Percentiles rank a stretch among this genome's conserved stretches.
Conservation (phyloP, 352 stramenopile genomes). For the Phytophthora lateralis region DNA sequence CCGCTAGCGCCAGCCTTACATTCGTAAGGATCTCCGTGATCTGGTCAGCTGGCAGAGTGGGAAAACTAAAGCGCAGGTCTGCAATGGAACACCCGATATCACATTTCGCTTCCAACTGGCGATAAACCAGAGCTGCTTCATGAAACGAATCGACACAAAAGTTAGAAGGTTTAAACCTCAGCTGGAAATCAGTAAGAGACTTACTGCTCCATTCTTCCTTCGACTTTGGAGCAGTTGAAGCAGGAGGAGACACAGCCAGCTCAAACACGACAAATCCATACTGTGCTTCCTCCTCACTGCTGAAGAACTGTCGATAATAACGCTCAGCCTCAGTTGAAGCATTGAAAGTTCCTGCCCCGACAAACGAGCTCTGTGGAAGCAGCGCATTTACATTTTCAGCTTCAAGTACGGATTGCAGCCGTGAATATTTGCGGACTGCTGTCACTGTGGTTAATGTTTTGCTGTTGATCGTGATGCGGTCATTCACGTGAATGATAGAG, state of each 20-base stretch:
- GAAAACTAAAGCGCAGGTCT: slow-evolving; percentile 68
- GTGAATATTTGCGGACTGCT: slow-evolving; percentile 66
- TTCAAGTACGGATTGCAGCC: slow-evolving; percentile 57
- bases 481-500: slow-evolving; percentile 69
- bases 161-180: background rate
- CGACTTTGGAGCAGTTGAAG: slow-evolving; percentile 25
- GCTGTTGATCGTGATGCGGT: slow-evolving; percentile 69
- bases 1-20: slow-evolving; percentile 35
- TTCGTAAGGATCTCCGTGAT: slow-evolving; percentile 63
- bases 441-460: slow-evolving; percentile 46
- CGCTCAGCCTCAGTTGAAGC: slow-evolving; percentile 37
- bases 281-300: slow-evolving; percentile 52
- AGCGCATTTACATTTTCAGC: slow-evolving; percentile 55
- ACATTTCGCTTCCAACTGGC: slow-evolving; percentile 42
- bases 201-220: slow-evolving; percentile 66
- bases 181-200: slow-evolving; percentile 1
- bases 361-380: slow-evolving; percentile 39
- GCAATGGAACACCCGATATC: slow-evolving; percentile 44
- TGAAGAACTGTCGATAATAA: slow-evolving; percentile 71
- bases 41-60: slow-evolving; percentile 46
- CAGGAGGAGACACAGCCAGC: slow-evolving; percentile 26
- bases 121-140: slow-evolving; percentile 46
- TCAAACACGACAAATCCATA: slow-evolving; percentile 70
- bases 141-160: background rate
- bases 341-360: slow-evolving; percentile 26